A percentile compares a stretch with the other conserved stretches of the same genome.
These are phyloP conservation scores for Closterium sp. DNA, from an alignment of 139 green algal genomes.

Conservation along the genomic window DNA sequence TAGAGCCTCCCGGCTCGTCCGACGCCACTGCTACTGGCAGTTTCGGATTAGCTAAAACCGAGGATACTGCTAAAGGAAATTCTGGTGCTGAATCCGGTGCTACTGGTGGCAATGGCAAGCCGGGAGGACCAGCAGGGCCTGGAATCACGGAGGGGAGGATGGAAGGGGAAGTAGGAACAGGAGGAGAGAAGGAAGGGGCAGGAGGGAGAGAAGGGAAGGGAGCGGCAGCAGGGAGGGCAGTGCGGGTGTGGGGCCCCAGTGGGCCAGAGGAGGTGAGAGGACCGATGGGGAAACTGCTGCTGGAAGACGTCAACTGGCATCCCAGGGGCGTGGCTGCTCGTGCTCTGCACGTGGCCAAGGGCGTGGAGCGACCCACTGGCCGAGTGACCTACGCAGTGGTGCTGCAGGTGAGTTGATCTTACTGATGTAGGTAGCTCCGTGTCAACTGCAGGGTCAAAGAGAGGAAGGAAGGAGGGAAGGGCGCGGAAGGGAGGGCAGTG, in stretches of 20 bases:
- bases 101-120: not conserved
- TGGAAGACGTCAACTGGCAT: not conserved
- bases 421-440: slow-evolving; percentile 11
- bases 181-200: not conserved
- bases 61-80: not conserved
- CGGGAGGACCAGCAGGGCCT: not conserved
- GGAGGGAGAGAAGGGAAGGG: too few relatives aligned
- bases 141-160: not conserved
- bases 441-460: too few relatives aligned
- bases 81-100: not conserved
- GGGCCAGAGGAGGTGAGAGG: not conserved
- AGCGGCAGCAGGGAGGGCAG: too few relatives aligned
- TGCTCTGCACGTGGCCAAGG: slow-evolving; percentile 19
- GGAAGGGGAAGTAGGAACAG: not conserved
- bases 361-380: slow-evolving; percentile 26
- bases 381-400: slow-evolving; percentile 26
- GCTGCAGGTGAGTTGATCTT: not conserved
- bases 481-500: too few relatives aligned
- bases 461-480: too few relatives aligned
- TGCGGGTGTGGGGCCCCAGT: not conserved
- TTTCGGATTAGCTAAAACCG: not conserved
- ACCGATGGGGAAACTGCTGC: not conserved
- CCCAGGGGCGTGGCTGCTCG: slow-evolving; percentile 21
- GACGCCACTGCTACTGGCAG: not conserved
- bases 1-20: not conserved